Base-by-base conservation (phyloP, 2,329 filamentous ascomycete species). In the Pyrenochaeta sp. region DNA sequence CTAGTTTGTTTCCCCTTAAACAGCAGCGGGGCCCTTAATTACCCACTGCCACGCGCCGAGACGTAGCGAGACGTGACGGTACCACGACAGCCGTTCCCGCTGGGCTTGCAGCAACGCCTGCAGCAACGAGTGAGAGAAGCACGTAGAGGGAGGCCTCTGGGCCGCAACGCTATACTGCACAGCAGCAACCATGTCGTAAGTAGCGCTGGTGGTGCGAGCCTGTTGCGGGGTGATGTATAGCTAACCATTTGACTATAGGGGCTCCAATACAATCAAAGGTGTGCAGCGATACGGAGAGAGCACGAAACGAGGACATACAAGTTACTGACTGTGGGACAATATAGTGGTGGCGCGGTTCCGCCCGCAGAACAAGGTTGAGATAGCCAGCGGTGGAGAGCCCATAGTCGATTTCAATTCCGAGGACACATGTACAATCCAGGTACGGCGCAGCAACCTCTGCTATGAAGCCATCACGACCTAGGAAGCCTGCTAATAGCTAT, bases 261-360 rank as follows among this genome's bases (percentile, higher is more conserved):
- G 78, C 71, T 79, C 72, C 67, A 81, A 81, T 69, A 78, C 77
- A 32, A 81, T 81, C 70, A 81, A 81, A 76, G 79, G 79, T 80
- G 69, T 67, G 75, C 50, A 49, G 42, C 49, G 22, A 54, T 25
- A 43, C 50, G 19, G 12, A 30, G 6, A 19, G 12, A 27, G 42
- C 45, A 22, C 27, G 2, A 1, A 5, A 1, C 30, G 3, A 19
- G 19, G 52, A 2, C 19, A 54, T 42, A 39, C 40, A 45, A 36
- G 28, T 49, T 65, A 66, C 73, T 77, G 65, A 77, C 69, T 50
- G 51, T 61, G 58, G 50, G 28, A 56, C 53, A 46, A 55, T 70
- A 54, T 52, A 91, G 95, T 99, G 78, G 93, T 99, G 79, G 94
- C 94, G 84, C 92, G 95, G 75, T 99, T 99, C 82, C 89, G 95